Percentiles rank a stretch among this genome's conserved stretches.
Conservation (phyloP, 2,329 filamentous ascomycete genomes). For the Trichoderma koningiopsis region DNA sequence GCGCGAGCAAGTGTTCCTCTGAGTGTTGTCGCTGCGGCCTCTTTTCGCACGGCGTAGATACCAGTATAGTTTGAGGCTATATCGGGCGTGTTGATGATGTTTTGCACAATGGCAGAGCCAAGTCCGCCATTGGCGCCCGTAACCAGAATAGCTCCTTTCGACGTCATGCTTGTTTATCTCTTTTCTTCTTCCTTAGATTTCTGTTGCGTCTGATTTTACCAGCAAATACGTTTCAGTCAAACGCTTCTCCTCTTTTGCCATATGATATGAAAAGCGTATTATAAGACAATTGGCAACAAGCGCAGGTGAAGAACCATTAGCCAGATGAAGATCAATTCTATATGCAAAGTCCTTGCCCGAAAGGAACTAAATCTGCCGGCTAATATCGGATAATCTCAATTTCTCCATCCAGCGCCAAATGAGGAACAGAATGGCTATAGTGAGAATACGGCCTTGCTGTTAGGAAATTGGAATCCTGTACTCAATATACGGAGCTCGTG, state of each 20-base stretch:
- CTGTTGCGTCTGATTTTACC: neutral
- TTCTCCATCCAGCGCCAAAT: neutral
- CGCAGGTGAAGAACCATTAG: neutral
- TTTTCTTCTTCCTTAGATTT: neutral
- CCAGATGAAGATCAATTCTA: neutral
- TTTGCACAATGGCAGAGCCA: constrained; percentile 39
- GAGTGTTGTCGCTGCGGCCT: constrained; percentile 36
- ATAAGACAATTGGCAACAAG: neutral
- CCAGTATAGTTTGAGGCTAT: constrained; percentile 39
- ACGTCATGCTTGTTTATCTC: constrained; percentile 12
- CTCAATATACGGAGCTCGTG: neutral
- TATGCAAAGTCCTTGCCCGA: neutral
- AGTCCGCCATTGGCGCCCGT: constrained; percentile 46
- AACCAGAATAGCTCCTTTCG: constrained; percentile 39
- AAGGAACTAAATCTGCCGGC: neutral
- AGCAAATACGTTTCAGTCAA: neutral
- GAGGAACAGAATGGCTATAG: neutral
- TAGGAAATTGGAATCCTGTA: neutral
- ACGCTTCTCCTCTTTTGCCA: neutral
- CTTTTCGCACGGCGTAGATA: constrained; percentile 43
- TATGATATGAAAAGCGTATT: neutral
- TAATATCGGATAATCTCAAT: neutral
- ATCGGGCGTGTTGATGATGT: constrained; percentile 35
- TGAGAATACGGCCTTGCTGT: neutral
- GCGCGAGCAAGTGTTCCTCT: constrained; percentile 32